Conservation (phyloP, 768 basidiomycete genomes). For the Tylopilus intermedius region DNA sequence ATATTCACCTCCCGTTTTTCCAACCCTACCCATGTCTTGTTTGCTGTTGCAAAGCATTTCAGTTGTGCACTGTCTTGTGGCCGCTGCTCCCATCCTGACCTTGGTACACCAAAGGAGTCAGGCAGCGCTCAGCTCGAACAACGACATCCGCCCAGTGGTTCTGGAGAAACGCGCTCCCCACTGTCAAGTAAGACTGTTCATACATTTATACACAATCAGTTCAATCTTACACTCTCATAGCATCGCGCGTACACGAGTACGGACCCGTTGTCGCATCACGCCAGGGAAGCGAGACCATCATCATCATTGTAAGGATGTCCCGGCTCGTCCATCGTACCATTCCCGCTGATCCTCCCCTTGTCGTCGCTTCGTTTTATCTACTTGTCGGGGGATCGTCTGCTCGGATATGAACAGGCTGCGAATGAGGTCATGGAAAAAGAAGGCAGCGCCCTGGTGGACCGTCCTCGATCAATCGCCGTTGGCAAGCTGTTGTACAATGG, state of each 20-base stretch:
- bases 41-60: background rate
- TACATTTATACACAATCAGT: background rate
- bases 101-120: constrained; percentile 4
- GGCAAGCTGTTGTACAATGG: background rate
- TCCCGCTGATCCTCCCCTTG: background rate
- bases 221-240: background rate
- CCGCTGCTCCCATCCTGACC: background rate
- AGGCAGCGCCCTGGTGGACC: background rate
- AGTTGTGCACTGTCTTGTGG: background rate
- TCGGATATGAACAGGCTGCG: background rate
- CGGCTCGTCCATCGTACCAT: background rate
- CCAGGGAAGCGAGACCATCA: constrained; percentile 33
- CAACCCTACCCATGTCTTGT: background rate
- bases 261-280: constrained; percentile 53
- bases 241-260: constrained; percentile 35
- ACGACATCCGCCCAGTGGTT: constrained; percentile 18
- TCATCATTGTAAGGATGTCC: constrained; percentile 17
- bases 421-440: background rate
- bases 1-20: background rate
- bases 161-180: constrained; percentile 20
- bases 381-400: no score
- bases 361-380: background rate
- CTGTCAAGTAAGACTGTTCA: constrained; percentile 13
- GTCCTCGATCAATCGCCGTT: background rate
- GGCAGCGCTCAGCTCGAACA: background rate